Evolutionary conservation across 2,329 filamentous ascomycete species (phyloP), one percentile per base, ranked within the genome.

Genomic region (Raffaelea arxii): DNA sequence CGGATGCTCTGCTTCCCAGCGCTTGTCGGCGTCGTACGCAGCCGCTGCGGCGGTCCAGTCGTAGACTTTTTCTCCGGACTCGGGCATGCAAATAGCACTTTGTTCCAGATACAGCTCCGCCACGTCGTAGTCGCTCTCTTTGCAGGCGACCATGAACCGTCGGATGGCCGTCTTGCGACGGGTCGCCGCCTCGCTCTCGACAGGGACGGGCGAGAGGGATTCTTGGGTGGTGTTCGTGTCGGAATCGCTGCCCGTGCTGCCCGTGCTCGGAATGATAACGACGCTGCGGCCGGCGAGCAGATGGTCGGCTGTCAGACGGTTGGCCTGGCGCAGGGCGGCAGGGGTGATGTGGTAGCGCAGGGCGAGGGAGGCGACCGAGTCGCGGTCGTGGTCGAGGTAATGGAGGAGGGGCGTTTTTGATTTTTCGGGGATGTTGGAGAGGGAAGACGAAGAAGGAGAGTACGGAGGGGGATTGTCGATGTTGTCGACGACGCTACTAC

Each of bases 61-160:
- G 60, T 84, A 87, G 7, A 72, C 70, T 21, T 72, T 68, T 60
- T 86, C 81, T 22, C 24, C 27, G 6, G 12, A 18, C 14, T 11
- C 22, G n/a, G 12, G 10, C 14, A 5, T n/a, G 19, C 16, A 18
- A 4, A 18, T 12, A 5, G 32, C 40, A 14, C 49, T 46, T 41
- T 50, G 46, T 56, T 87, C 76, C 38, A 92, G 71, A 61, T 92
- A 92, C 19, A 90, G 60, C 24, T 85, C 61, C 2, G 86, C 86
- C 43, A 88, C 70, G 58, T 88, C 82, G 65, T 81, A 90, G 69
- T 90, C 83, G 22, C 77, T 68, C 24, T 86, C 82, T 60, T 91
- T 91, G 65, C 82, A 86, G 1, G 74, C 72, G 2, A 87, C 79
- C 86, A 90, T 90, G 70, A 83, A 91, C 51, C 83, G 76, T 37